phyloP scores from a whole-genome alignment of 148 eudicot species.

The Selenicereus undatus region DNA sequence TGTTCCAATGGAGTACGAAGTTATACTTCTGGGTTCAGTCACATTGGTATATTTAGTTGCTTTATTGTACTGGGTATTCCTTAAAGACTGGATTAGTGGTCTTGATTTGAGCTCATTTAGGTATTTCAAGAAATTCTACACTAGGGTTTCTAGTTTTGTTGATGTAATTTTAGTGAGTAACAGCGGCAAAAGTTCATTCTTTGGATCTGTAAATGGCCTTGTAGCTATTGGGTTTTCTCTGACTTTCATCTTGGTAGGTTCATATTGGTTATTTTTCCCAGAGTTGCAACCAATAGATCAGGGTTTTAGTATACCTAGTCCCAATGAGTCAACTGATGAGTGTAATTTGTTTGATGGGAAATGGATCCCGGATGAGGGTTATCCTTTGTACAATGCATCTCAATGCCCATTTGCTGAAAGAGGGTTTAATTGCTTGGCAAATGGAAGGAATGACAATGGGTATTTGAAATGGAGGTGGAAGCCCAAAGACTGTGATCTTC shows the following conservation, averaged over 20 bases:
- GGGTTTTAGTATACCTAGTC: slow-evolving; percentile 22
- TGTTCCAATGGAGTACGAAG: slow-evolving; percentile 26
- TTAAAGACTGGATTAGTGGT: slow-evolving; percentile 30
- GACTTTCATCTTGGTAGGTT: slow-evolving; percentile 39
- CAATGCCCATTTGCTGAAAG: slow-evolving; percentile 76
- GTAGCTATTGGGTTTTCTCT: slow-evolving; percentile 37
- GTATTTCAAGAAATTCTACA: slow-evolving; percentile 35
- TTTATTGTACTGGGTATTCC: slow-evolving; percentile 35
- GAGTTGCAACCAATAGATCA: slow-evolving; percentile 28
- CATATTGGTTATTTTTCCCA: slow-evolving; percentile 41
- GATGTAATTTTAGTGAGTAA: slow-evolving; percentile 29
- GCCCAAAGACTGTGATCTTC: slow-evolving; percentile 71
- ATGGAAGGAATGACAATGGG: slow-evolving; percentile 64
- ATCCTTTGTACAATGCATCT: slow-evolving; percentile 79
- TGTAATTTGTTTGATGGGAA: slow-evolving; percentile 84
- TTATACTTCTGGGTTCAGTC: slow-evolving; percentile 30
- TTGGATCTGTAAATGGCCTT: slow-evolving; percentile 36
- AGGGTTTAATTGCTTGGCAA: slow-evolving; percentile 78
- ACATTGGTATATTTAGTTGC: slow-evolving; percentile 35
- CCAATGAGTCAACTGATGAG: slow-evolving; percentile 22
- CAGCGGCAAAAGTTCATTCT: slow-evolving; percentile 32
- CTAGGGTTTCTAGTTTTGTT: slow-evolving; percentile 44
- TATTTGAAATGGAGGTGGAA: slow-evolving; percentile 90
- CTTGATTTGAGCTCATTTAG: slow-evolving; percentile 36
- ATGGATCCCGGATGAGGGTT: slow-evolving; percentile 70